Base-by-base conservation (phyloP, 305 asterid species). In the Petunia hybrid region DNA sequence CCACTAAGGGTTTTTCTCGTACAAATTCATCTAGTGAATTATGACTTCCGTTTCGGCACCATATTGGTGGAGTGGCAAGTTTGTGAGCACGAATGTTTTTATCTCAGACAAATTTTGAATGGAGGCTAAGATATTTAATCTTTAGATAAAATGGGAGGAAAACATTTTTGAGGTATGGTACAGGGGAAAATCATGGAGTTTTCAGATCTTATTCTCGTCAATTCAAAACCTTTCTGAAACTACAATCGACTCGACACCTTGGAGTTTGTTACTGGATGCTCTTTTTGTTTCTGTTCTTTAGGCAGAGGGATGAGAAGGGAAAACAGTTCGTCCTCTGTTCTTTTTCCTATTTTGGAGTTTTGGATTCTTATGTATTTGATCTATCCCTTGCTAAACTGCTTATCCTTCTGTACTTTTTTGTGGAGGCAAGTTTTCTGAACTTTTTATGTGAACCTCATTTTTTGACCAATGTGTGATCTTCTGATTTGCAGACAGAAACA, bases 401-500 rank as follows among this genome's bases (percentile, higher is more conserved):
- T 69, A 69, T 69, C 40, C 76, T 43, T 42, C 57, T 69, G 22
- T n/a, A n/a, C 40, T 43, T 43, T 43, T 43, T 43, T 43, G 76
- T 69, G 40, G 40, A 16, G 78, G 78, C 36, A n/a, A 51, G 78
- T 73, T 35, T 35, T 73, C 78, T 73, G 78, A 73, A 48, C 62
- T 71, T 71, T 22, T 12, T 8, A 51, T 6, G 78, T 73, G 13
- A 45, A 48, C 35, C 8, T 48, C 78, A 35, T 73, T 48, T 73
- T 10, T 36, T 73, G 78, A 51, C 36, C 42, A 79, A 65, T 46
- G 40, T 39, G 76, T 81, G 80, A 60, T 65, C 74, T 80, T 80
- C 76, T 66, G 71, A 69, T 82, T 80, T 90, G 81, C 93, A 94
- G 99, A 91, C 99, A 55, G 99, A 94, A 88, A 94, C 95, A 74